A percentile compares a stretch with the other conserved stretches of the same genome.
Evolutionary conservation across 495 filamentous ascomycete species (phyloP).

Genomic region (Trichocladium uniseriatum): DNA sequence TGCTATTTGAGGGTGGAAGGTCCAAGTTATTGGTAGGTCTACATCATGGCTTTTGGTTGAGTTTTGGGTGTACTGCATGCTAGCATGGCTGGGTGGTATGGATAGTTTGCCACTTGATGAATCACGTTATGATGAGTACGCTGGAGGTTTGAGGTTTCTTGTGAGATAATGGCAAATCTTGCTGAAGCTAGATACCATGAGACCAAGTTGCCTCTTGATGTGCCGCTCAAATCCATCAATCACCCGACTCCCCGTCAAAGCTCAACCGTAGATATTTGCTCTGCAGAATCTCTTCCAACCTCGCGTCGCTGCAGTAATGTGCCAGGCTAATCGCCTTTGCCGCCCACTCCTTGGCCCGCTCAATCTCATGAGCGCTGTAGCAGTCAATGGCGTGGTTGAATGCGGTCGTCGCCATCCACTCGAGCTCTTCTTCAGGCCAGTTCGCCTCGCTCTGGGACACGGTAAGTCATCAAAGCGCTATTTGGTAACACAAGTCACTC

Average conservation of each 20-base stretch:
- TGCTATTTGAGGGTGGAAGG: constrained; percentile 32
- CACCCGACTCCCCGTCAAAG: constrained; percentile 24
- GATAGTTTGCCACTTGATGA: no score
- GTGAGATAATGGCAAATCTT: no score
- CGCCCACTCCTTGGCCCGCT: constrained; percentile 53
- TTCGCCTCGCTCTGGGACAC: constrained; percentile 28
- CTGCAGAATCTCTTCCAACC: constrained; percentile 44
- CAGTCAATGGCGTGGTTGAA: constrained; percentile 75
- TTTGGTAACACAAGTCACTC: constrained; percentile 2
- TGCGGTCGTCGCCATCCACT: constrained; percentile 62
- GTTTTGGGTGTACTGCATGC: background rate
- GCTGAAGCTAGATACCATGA: no score
- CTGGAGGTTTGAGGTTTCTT: no score
- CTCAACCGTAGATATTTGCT: constrained; percentile 44
- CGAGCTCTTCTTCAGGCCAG: constrained; percentile 64
- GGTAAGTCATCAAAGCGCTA: background rate
- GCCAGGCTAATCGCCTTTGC: constrained; percentile 56
- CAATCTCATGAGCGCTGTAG: constrained; percentile 48
- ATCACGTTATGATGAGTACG: no score
- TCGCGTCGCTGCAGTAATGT: constrained; percentile 42
- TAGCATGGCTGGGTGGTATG: no score
- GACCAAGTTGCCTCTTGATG: no score
- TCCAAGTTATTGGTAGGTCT: no score
- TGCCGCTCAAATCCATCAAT: no score
- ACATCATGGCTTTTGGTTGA: background rate